Base-by-base conservation (phyloP, 768 basidiomycete genomes). In the Leccinum subgranulosum region DNA sequence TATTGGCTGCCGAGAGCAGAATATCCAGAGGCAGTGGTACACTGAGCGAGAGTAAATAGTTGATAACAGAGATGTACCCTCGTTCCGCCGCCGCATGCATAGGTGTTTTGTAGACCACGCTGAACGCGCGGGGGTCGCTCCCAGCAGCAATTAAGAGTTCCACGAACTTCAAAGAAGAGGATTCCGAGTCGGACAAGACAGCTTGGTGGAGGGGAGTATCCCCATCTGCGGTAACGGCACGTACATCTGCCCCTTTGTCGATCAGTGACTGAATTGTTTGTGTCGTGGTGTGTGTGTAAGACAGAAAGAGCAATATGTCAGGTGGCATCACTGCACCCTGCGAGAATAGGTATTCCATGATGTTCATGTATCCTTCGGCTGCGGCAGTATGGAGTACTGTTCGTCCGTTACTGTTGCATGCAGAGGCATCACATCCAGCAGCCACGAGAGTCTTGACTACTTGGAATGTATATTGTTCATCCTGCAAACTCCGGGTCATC, bases 401-500 rank as follows among this genome's bases (percentile, higher is more conserved):
- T 46, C 10, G 6, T 15, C 45, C 23, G 3, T 14, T 0, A 14
- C 0, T 19, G 14, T 46, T 25, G 21, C 45, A 2, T 23, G 3
- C 45, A 21, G 14, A 46, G 45, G 23, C 14, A 25, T 46, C 45
- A 46, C 45, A 46, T 46, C 45, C 45, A 15, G 45, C 45, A 3
- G 0, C 6, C 14, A 46, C 23, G 15, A 46, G 45, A 8, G 4
- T 8, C 45, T 46, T 46, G 45, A 46, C 21, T 10, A n/a, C 21
- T 11, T 0, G 19, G 0, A 43, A 43, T 4, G 0, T 3, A 12
- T 15, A 2, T 10, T 2, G 0, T 39, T 39, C 9, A 36, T 17
- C 36, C 5, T 1, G 5, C 2, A n/a, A n/a, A n/a, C n/a, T n/a
- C n/a, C n/a, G n/a, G n/a, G n/a, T 0, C 2, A 6, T 43, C 11